These are phyloP conservation scores for Trichoderma oligosporum DNA, from an alignment of 2,329 filamentous ascomycete species.

Conservation along the genomic window DNA sequence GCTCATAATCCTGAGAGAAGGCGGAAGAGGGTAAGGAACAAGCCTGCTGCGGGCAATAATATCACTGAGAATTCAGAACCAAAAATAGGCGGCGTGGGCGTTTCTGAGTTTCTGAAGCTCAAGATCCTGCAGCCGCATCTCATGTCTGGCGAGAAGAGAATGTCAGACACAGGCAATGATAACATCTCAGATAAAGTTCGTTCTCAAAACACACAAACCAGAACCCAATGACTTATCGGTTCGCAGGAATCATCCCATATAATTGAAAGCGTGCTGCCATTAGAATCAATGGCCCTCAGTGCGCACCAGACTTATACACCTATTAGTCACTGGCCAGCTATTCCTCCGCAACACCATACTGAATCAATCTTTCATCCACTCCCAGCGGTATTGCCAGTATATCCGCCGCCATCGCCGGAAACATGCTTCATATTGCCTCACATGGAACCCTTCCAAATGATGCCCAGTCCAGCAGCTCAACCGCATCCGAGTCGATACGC, in stretches of 20 bases:
- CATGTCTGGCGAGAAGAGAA: neutral
- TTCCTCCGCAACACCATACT: neutral
- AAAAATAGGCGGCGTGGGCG: neutral
- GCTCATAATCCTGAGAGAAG: neutral
- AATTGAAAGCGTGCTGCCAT: neutral
- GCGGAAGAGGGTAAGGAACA: neutral
- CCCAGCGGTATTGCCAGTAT: neutral
- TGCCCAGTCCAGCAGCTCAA: neutral
- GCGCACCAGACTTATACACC: neutral
- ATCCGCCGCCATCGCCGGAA: neutral
- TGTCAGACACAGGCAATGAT: neutral
- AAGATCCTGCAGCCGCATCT: neutral
- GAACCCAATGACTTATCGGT: neutral
- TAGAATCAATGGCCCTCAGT: neutral
- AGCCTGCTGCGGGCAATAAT: neutral
- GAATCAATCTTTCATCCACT: neutral
- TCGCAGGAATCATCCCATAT: neutral
- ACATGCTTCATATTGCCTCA: slow-evolving; percentile 1
- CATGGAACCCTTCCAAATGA: neutral
- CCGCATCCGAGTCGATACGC: neutral
- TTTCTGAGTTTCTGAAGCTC: neutral
- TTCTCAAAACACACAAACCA: neutral
- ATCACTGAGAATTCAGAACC: neutral
- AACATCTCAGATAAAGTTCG: neutral
- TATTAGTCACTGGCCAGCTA: too few relatives aligned